phyloP scores from a whole-genome alignment of 2,329 filamentous ascomycete genomes.

The Monilinia laxa region DNA sequence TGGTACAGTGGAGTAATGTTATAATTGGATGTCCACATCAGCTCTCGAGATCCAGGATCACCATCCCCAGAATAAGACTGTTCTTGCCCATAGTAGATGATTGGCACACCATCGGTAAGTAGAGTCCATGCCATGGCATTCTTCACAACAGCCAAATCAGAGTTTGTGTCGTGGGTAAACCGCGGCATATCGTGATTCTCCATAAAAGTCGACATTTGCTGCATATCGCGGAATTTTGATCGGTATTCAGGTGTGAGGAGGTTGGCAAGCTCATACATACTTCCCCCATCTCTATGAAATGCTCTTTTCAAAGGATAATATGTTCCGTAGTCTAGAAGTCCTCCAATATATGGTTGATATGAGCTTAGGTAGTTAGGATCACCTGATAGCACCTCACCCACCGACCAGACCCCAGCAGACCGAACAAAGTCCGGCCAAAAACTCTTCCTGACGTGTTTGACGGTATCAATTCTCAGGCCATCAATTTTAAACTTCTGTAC shows the following conservation, averaged over 20 bases:
- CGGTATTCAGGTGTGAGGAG: conserved; percentile 40
- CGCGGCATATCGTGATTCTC: conserved; percentile 48
- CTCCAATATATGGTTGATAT: conserved; percentile 53
- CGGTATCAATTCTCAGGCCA: conserved; percentile 51
- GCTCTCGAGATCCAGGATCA: conserved; percentile 46
- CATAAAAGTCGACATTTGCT: conserved; percentile 42
- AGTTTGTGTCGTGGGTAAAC: conserved; percentile 39
- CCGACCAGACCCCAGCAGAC: conserved; percentile 55
- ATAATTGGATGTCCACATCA: conserved; percentile 45
- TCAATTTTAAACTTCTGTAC: conserved; percentile 48
- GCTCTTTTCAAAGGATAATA: conserved; percentile 37
- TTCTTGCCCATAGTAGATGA: conserved; percentile 53
- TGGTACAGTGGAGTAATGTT: conserved; percentile 36
- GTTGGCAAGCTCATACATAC: conserved; percentile 39
- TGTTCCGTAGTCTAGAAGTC: conserved; percentile 58
- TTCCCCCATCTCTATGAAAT: conserved; percentile 20
- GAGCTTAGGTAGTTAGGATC: conserved; percentile 41
- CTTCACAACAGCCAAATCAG: conserved; percentile 40
- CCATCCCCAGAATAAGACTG: conserved; percentile 46
- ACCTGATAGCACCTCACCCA: conserved; percentile 58
- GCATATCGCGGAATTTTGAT: conserved; percentile 46
- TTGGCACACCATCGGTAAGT: conserved; percentile 51
- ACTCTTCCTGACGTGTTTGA: conserved; percentile 46
- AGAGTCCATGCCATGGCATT: conserved; percentile 51
- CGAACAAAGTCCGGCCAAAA: conserved; percentile 56